These are phyloP conservation scores for Aureobasidium sp. DNA, from an alignment of 2,329 filamentous ascomycete genomes.

Conservation along the genomic window DNA sequence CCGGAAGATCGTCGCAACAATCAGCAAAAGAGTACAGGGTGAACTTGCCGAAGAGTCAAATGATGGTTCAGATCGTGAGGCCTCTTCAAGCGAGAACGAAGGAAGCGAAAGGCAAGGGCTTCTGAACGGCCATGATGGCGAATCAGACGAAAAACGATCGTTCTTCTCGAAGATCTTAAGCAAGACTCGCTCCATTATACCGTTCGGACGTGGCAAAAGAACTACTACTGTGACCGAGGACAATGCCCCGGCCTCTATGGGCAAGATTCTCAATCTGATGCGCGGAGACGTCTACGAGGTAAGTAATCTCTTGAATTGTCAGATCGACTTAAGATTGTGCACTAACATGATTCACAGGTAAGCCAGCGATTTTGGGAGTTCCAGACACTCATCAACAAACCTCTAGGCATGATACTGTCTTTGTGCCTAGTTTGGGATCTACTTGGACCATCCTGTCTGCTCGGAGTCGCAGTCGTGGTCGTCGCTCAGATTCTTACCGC, in stretches of 20 bases:
- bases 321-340: too few species aligned
- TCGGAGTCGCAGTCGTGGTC: conserved; percentile 62
- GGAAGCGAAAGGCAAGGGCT: not conserved
- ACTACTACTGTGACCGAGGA: not conserved
- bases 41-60: conserved; percentile 24
- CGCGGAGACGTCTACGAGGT: conserved; percentile 62
- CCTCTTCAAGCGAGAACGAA: conserved; percentile 15
- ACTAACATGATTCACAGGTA: not conserved
- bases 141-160: conserved; percentile 21
- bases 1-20: conserved; percentile 48
- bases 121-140: conserved; percentile 20
- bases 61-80: conserved; percentile 18
- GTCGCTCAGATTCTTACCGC: conserved; percentile 64
- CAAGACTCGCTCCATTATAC: not conserved
- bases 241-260: conserved; percentile 68
- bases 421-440: conserved; percentile 68
- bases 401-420: conserved; percentile 68
- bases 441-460: conserved; percentile 70
- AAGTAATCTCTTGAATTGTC: not conserved
- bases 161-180: not conserved
- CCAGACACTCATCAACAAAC: conserved; percentile 65
- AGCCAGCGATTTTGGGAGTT: conserved; percentile 82
- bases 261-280: conserved; percentile 85
- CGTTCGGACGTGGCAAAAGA: not conserved
- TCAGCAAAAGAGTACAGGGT: conserved; percentile 17